Evolutionary conservation across 768 basidiomycete genomes (phyloP).

Genomic region (Boletus subcaerulescens): DNA sequence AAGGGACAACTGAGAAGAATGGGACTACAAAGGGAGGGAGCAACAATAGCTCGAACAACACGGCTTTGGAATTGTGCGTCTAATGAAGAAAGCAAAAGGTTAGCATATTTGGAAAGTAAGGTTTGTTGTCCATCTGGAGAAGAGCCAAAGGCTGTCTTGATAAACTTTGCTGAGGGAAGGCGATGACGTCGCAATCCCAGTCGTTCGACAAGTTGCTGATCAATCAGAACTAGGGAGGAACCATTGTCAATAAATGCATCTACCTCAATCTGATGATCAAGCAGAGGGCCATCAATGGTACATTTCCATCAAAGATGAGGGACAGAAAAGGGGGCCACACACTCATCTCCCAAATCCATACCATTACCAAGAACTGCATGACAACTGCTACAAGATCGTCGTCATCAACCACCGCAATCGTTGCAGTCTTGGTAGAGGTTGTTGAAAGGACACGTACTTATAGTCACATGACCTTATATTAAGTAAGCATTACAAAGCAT

Average conservation of each 20-base stretch:
- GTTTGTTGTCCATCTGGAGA: too few species aligned
- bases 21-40: conserved; percentile 22
- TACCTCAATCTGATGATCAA: not conserved
- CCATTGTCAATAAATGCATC: conserved; percentile 30
- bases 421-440: too few species aligned
- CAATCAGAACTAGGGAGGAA: conserved; percentile 33
- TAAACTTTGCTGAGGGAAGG: too few species aligned
- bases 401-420: too few species aligned
- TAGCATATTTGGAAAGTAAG: not conserved
- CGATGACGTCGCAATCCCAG: not conserved
- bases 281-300: conserved; percentile 1
- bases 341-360: not conserved
- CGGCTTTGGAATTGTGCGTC: not conserved
- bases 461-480: too few species aligned
- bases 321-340: not conserved
- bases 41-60: conserved; percentile 21
- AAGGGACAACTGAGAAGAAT: conserved; percentile 37
- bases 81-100: conserved; percentile 5
- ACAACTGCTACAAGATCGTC: too few species aligned
- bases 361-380: too few species aligned
- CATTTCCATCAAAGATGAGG: conserved; percentile 14
- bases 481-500: too few species aligned
- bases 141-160: too few species aligned
- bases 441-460: too few species aligned
- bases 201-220: not conserved